Base-by-base conservation (phyloP, 495 filamentous ascomycete genomes). In the Aspergillus sparsus region DNA sequence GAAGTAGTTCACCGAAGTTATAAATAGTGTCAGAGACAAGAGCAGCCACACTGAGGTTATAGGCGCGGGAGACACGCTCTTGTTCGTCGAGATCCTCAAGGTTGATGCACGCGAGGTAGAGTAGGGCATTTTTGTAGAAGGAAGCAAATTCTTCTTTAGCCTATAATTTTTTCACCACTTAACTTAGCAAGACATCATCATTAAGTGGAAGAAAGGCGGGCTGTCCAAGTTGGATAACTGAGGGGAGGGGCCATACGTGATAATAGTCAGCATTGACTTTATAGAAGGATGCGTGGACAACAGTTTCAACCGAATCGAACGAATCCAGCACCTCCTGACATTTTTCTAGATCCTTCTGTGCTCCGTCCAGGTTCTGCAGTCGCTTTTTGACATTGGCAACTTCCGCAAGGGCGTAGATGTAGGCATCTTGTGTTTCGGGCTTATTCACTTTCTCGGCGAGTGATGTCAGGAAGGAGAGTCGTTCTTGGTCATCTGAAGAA, bases 1-100 rank as follows among this genome's bases (percentile, higher is more conserved):
- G 85, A 18, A 99, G 87, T 6, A 99, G 91, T 81, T 99, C 94
- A 74, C 94, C 94, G 62, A 99, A 99, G 82, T 98, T 99, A 83
- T 98, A 98, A 78, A 98, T 98, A 61, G 84, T 86, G 70, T 93
- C 91, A 52, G 92, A 96, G 36, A 97, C 88, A 9, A 99, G 82
- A 11, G 94, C 94, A 16, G 95, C 92, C 49, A 99, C 87, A 67
- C 86, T 85, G 59, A 99, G 89, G 76, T 96, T 91, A 79, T 97
- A 93, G 50, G 94, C 94, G 49, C 93, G 89, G 46, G 80, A 80
- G 68, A 84, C 84, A 61, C 89, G 88, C 71, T 98, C 94, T 35
- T 74, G 70, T 57, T 83, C 77, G 31, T 83, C 77, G 47, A 99
- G 84, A 36, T 88, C 83, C 52, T 83, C 80, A 64, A 96, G 78